phyloP scores from a whole-genome alignment of 768 basidiomycete species.

The Lepiota subincarnata region DNA sequence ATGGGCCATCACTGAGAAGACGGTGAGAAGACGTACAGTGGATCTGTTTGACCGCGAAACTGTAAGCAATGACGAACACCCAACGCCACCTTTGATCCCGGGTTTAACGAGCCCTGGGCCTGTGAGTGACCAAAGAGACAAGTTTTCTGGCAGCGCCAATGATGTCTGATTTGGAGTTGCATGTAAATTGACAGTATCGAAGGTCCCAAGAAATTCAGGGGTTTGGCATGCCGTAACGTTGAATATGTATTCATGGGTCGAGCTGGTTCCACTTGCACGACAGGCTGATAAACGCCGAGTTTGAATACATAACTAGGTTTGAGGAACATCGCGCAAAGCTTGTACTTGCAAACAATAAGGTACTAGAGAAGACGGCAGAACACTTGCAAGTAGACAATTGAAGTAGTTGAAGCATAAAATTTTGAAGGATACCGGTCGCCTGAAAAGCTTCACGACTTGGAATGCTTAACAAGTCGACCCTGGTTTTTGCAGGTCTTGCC shows the following conservation, averaged over 20 bases:
- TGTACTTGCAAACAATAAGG: slow-evolving; percentile 14
- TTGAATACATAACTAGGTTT: slow-evolving; percentile 10
- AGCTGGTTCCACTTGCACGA: not conserved
- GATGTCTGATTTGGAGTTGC: no score
- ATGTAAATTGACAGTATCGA: not conserved
- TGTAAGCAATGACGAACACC: not conserved
- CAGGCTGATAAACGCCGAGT: slow-evolving; percentile 11
- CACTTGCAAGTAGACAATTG: slow-evolving; percentile 14
- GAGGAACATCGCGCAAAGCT: slow-evolving; percentile 12
- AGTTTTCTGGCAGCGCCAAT: not conserved
- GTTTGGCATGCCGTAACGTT: slow-evolving; percentile 2
- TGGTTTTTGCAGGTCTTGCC: slow-evolving; percentile 11
- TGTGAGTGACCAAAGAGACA: not conserved
- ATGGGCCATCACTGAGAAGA: no score
- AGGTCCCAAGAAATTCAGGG: slow-evolving; percentile 1
- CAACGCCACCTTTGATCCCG: not conserved
- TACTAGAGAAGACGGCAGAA: slow-evolving; percentile 12
- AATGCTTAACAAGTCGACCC: slow-evolving; percentile 8
- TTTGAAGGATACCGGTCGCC: slow-evolving; percentile 11
- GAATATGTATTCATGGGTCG: slow-evolving; percentile 4
- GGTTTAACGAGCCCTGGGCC: not conserved
- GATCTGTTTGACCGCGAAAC: not conserved
- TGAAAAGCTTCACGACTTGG: not conserved
- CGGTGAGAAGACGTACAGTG: no score
- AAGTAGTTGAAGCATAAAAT: slow-evolving; percentile 14